phyloP scores from a whole-genome alignment of 1,284 basidiomycete genomes.

The Malassezia japonica region DNA sequence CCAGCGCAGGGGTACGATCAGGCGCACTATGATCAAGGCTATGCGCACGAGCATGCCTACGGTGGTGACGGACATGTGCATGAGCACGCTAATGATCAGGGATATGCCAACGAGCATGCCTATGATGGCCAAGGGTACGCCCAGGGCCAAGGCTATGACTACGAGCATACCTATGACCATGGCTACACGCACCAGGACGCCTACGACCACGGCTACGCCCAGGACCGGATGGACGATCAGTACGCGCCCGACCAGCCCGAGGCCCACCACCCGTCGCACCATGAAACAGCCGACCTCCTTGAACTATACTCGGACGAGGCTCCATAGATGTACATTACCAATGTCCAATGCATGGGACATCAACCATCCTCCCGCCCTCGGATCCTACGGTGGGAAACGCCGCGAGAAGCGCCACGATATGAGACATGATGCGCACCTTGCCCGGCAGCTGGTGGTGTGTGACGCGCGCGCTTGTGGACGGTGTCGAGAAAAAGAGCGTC shows the following conservation, averaged over 20 bases:
- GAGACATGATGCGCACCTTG: constrained; percentile 26
- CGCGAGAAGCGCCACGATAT: constrained; percentile 11
- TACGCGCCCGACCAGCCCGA: not conserved
- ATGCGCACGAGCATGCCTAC: not conserved
- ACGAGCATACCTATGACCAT: not conserved
- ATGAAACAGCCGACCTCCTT: not conserved
- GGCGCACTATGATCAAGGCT: not conserved
- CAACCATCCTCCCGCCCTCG: not conserved
- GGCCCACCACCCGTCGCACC: too few species aligned
- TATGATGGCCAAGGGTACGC: too few species aligned
- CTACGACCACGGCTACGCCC: not conserved
- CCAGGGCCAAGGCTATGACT: not conserved
- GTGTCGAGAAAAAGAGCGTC: constrained; percentile 30
- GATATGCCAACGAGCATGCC: too few species aligned
- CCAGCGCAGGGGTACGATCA: not conserved
- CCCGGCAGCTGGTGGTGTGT: constrained; percentile 37
- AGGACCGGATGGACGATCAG: not conserved
- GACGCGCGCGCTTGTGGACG: constrained; percentile 36
- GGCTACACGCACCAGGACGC: not conserved
- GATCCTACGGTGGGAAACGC: not conserved
- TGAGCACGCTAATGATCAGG: too few species aligned
- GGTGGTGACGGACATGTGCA: not conserved
- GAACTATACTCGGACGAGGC: not conserved
- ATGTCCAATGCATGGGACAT: not conserved
- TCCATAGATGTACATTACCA: not conserved